Conservation (phyloP, 257 asterid species). For the Solanum rostratum region DNA sequence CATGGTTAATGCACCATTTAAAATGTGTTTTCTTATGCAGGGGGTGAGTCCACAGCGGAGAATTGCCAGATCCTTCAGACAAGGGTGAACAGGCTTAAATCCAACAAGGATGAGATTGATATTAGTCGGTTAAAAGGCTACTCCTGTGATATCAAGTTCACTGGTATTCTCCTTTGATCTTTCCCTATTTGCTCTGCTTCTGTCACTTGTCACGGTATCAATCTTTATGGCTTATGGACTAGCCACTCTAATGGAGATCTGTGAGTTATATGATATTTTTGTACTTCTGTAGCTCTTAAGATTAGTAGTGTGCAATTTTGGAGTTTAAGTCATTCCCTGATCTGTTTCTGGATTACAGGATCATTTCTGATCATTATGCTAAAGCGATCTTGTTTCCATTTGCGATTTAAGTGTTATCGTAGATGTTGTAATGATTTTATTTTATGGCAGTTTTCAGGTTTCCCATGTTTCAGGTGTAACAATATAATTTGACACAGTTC, state of each 20-base stretch:
- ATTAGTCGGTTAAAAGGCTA: slow-evolving; percentile 44
- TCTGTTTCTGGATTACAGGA: not conserved
- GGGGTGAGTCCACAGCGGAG: slow-evolving; percentile 84
- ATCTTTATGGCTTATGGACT: not conserved
- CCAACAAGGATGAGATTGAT: slow-evolving; percentile 51
- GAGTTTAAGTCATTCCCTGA: not conserved
- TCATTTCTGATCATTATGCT: not conserved
- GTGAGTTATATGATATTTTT: not conserved
- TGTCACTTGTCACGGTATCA: not conserved
- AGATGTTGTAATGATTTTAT: not conserved
- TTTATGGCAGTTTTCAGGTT: not conserved
- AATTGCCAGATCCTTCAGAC: slow-evolving; percentile 97
- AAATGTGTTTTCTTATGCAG: slow-evolving; percentile 25
- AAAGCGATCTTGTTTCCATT: not conserved
- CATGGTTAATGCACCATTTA: not conserved
- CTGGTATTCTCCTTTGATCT: slow-evolving; percentile 32
- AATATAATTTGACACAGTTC: not conserved
- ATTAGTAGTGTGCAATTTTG: not conserved
- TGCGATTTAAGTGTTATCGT: not conserved
- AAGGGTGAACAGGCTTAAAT: slow-evolving; percentile 72
- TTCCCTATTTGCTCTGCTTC: slow-evolving; percentile 1
- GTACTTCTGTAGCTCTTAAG: not conserved
- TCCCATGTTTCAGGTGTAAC: not conserved
- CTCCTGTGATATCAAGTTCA: slow-evolving; percentile 79
- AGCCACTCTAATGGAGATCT: not conserved